phyloP scores from a whole-genome alignment of 83 land plant species.

The Diphasiastrum complanatum region DNA sequence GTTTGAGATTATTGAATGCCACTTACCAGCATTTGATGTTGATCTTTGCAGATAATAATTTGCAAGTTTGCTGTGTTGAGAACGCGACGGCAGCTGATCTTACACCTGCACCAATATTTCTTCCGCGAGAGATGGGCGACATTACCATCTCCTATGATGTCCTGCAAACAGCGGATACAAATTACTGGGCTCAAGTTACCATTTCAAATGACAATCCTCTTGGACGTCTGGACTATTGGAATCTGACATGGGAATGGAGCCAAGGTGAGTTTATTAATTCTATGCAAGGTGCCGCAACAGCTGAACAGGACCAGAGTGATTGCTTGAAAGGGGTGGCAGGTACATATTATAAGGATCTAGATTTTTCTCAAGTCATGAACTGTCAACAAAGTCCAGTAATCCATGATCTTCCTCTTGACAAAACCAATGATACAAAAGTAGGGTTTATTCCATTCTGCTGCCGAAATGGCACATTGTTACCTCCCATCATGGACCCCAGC shows the following conservation, averaged over 20 bases:
- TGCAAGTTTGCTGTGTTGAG: conserved; percentile 57
- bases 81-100: conserved; percentile 35
- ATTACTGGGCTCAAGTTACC: conserved; percentile 32
- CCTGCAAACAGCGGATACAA: background rate
- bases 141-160: conserved; percentile 64
- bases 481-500: conserved; percentile 44
- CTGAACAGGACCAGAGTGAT: conserved; percentile 29
- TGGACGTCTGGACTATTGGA: conserved; percentile 83
- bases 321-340: conserved; percentile 63
- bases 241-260: conserved; percentile 86
- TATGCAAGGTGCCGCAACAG: conserved; percentile 70
- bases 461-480: conserved; percentile 62
- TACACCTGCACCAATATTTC: conserved; percentile 20
- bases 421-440: conserved; percentile 43
- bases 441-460: conserved; percentile 65
- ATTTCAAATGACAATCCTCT: conserved; percentile 62
- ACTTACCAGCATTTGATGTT: conserved; percentile 2
- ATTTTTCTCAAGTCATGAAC: conserved; percentile 52
- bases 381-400: conserved; percentile 55
- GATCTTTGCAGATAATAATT: conserved; percentile 25
- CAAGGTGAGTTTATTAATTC: conserved; percentile 69
- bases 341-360: conserved; percentile 34
- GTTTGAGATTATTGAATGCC: too few species aligned
- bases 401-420: conserved; percentile 52
- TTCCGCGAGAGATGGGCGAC: conserved; percentile 52